Percentiles rank a stretch among this genome's conserved stretches.
These are phyloP conservation scores for Apiotrichum montevideense DNA, from an alignment of 1,284 basidiomycete species.

Conservation along the genomic window DNA sequence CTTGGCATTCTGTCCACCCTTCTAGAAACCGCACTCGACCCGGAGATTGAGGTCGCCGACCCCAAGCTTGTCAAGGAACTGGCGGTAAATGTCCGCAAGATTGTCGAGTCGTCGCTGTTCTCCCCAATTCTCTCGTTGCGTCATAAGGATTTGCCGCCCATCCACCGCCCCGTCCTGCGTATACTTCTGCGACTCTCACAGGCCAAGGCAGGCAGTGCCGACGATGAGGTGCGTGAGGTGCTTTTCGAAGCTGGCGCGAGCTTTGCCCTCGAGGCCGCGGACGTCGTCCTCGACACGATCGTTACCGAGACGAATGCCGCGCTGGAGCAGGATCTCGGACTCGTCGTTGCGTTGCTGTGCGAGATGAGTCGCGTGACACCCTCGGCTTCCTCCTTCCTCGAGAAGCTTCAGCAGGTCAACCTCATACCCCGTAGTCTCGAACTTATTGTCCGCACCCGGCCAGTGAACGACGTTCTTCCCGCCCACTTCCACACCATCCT, in stretches of 20 bases:
- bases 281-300: constrained; percentile 32
- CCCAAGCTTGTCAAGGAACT: constrained; percentile 50
- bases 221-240: constrained; percentile 17
- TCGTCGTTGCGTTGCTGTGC: constrained; percentile 34
- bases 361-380: constrained; percentile 25
- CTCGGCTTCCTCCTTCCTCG: constrained; percentile 57
- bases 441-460: constrained; percentile 57
- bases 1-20: constrained; percentile 67
- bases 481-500: constrained; percentile 71
- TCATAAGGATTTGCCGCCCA: constrained; percentile 59
- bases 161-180: constrained; percentile 74
- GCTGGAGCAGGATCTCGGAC: constrained; percentile 26
- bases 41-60: constrained; percentile 51
- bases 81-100: constrained; percentile 57
- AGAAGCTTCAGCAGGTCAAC: constrained; percentile 72
- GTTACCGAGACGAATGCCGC: constrained; percentile 11
- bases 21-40: constrained; percentile 62
- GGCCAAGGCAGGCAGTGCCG: constrained; percentile 11
- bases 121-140: constrained; percentile 69
- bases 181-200: constrained; percentile 64
- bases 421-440: constrained; percentile 71
- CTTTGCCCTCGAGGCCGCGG: constrained; percentile 36
- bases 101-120: constrained; percentile 68
- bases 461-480: constrained; percentile 23
- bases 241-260: constrained; percentile 28